Conservation (phyloP, 2,329 filamentous ascomycete genomes). For the Neurospora sp. region DNA sequence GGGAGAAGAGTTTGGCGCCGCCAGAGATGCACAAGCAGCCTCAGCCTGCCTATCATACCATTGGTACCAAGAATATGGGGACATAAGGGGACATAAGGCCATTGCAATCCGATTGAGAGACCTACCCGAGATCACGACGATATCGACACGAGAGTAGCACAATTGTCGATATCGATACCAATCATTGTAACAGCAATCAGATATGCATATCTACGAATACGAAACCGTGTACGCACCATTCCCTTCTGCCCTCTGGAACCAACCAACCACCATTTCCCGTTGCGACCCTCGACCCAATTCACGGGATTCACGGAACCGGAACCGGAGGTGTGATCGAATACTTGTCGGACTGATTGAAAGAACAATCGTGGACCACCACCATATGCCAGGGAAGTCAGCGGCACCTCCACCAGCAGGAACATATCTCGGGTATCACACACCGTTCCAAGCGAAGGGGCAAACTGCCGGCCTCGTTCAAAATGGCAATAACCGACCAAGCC, state of each 20-base stretch:
- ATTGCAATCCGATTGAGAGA: neutral
- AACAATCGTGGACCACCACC: neutral
- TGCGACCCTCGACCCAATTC: too few species aligned
- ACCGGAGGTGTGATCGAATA: neutral
- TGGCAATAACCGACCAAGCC: too few species aligned
- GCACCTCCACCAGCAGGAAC: too few species aligned
- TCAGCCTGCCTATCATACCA: neutral
- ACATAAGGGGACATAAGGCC: neutral
- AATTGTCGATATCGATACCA: neutral
- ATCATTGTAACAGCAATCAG: neutral
- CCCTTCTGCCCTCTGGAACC: too few species aligned
- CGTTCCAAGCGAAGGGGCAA: too few species aligned
- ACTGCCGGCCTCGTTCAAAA: too few species aligned
- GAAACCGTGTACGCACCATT: neutral
- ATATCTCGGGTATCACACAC: too few species aligned
- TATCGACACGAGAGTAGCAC: neutral
- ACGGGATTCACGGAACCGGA: neutral
- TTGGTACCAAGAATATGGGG: neutral
- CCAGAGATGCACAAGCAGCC: constrained; percentile 17
- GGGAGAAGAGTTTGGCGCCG: constrained; percentile 68
- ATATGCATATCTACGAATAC: neutral
- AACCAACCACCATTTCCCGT: too few species aligned
- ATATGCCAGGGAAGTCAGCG: too few species aligned
- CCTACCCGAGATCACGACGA: neutral
- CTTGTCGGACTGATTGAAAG: neutral